Percentiles rank a stretch among this genome's conserved stretches.
phyloP scores from a whole-genome alignment of 1,284 basidiomycete genomes.

The Thelephora terrestris region DNA sequence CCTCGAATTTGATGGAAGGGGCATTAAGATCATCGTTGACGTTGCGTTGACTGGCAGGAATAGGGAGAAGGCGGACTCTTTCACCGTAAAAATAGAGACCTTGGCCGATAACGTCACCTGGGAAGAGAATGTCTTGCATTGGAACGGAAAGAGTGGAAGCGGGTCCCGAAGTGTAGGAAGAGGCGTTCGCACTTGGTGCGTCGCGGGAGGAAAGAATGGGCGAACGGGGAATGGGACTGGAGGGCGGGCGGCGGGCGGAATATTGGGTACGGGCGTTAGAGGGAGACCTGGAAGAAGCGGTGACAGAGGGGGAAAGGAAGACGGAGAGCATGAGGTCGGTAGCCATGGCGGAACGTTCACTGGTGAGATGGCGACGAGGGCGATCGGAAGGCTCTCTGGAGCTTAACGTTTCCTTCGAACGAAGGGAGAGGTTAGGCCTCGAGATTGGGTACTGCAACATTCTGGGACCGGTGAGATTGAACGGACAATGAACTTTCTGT shows the following conservation, averaged over 20 bases:
- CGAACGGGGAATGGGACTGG: constrained; percentile 10
- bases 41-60: constrained; percentile 18
- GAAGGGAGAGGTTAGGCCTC: constrained; percentile 41
- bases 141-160: constrained; percentile 34
- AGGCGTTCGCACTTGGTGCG: constrained; percentile 12
- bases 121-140: constrained; percentile 55
- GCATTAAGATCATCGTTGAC: constrained; percentile 29
- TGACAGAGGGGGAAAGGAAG: constrained; percentile 18
- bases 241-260: constrained; percentile 14
- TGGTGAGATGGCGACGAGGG: constrained; percentile 15
- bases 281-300: constrained; percentile 9
- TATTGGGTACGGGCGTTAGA: constrained; percentile 17
- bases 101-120: constrained; percentile 62
- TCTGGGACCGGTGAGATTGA: constrained; percentile 16
- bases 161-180: constrained; percentile 17
- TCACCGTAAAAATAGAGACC: constrained; percentile 56
- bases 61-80: constrained; percentile 42
- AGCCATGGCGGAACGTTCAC: constrained; percentile 12
- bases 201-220: background rate
- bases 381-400: constrained; percentile 21
- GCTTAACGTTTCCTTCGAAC: constrained; percentile 20
- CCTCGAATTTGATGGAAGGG: constrained; percentile 65
- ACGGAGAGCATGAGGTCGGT: constrained; percentile 21
- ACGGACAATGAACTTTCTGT: constrained; percentile 10
- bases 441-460: constrained; percentile 64